Base-by-base conservation (phyloP, 176 grass and related monocot species). In the Carex littledalei region DNA sequence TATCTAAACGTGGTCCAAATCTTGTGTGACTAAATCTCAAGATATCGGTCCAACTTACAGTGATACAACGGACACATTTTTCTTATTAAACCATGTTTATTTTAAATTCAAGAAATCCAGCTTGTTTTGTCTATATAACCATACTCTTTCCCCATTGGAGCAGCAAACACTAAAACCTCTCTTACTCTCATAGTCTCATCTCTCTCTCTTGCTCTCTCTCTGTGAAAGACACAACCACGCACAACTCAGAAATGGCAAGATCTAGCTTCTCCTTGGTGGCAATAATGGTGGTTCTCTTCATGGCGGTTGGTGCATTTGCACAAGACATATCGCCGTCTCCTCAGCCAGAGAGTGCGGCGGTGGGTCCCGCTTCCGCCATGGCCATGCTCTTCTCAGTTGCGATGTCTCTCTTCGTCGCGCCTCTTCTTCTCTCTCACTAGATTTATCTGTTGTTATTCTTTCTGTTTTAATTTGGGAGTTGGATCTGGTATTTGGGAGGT, bases 371-470 rank as follows among this genome's bases (percentile, higher is more conserved):
- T 15, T 97, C 88, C 0, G 69, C 78, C 0, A 37, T 97, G 35
- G 94, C 84, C 71, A 55, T 91, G 47, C 85, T 79, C 15, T 89
- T 89, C 82, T 91, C 89, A 0, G 85, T 87, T 71, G 67, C 89
- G 71, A 39, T 91, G 62, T 97, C 88, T 29, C 2, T 90, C 62
- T 55, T 91, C 43, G 91, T 91, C 21, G 87, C 72, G 0, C 88
- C 89, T 8, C 64, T 94, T 67, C 9, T 91, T 34, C 79, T 84
- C 11, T 75, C 86, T 84, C 89, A 90, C 50, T 97, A 97, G 87
- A 91, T 50, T 21, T 17, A 8, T 11, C 18, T 18, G 3, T 18
- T 45, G 3, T 17, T 12, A 31, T 18, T 64, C 47, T 2, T 29
- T 74, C 20, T 74, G 14, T 79, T 77, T 32, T 22, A 63, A 76